Base-by-base conservation (phyloP, 768 basidiomycete species). In the Rhizopogon vinicolor region DNA sequence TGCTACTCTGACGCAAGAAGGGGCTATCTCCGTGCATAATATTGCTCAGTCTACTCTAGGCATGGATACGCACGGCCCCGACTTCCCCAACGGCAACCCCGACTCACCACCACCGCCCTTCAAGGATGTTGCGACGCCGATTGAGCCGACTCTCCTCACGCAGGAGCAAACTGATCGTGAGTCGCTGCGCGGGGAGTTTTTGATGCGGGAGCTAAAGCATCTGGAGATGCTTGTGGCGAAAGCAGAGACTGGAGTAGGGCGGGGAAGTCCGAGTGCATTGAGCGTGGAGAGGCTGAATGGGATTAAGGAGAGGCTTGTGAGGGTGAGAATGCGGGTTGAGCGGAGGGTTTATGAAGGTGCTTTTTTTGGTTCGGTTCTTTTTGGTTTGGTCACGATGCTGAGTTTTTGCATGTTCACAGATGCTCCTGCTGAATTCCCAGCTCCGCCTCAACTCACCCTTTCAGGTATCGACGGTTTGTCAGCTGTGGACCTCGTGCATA, bases 31-130 rank as follows among this genome's bases (percentile, higher is more conserved):
- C 12, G 55, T 62, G 35, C 35, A 37, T 3, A 14, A 14, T 25
- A 25, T 2, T 13, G 35, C 10, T 5, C 35, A 13, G 35, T 37
- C 35, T 37, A 37, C 10, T 12, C 35, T 14, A 0, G 48, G 6
- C 33, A 22, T 49, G 18, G 48, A 49, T 9, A 49, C 14, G 9
- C 48, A 37, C 9, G 48, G 31, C 1, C 0, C 35, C 5, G 48
- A 49, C 19, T 49, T 22, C 9, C 0, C 62, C 1, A 51, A 57
- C 3, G 16, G 61, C n/a, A 14, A 50, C 3, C 46, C 46, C 10
- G 2, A 58, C 5, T 48, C 63, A 9, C 68, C 68, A 7, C 68
- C 70, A 5, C 68, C 68, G 12, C 60, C 68, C 1, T 72, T 66
- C 33, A 65, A 41, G 5, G 64, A 68, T 31, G 56, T 65, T 9